Evolutionary conservation across 768 basidiomycete species (phyloP).

Genomic region (Tremella fuciformis): DNA sequence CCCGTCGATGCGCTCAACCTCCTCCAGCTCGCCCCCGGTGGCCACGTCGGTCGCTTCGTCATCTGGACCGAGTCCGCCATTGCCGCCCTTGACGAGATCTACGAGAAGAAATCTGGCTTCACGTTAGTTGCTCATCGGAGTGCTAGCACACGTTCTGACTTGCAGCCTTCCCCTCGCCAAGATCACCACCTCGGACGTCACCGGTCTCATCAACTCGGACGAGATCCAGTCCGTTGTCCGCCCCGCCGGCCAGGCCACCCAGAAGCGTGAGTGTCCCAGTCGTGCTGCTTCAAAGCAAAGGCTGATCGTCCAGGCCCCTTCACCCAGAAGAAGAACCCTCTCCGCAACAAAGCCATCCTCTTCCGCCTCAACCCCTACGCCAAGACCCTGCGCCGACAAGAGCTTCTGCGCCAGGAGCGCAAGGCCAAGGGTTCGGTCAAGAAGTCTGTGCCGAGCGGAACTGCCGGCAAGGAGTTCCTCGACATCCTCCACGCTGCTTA

Average conservation of each 20-base stretch:
- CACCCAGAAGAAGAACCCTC: constrained; percentile 99
- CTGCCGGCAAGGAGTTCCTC: constrained; percentile 76
- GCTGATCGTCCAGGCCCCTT: constrained; percentile 59
- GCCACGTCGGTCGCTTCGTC: constrained; percentile 96
- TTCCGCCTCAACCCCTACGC: constrained; percentile 99
- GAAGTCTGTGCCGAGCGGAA: constrained; percentile 64
- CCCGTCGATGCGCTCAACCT: constrained; percentile 92
- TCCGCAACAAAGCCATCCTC: constrained; percentile 86
- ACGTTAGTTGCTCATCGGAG: constrained; percentile 20
- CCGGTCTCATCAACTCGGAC: constrained; percentile 94
- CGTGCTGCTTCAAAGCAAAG: background rate
- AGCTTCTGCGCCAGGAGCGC: constrained; percentile 57
- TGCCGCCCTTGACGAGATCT: constrained; percentile 85
- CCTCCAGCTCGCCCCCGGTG: constrained; percentile 98
- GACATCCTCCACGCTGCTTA: constrained; percentile 78
- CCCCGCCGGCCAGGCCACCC: constrained; percentile 74
- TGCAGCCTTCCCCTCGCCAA: constrained; percentile 86
- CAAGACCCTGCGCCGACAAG: constrained; percentile 84
- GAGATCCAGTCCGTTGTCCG: constrained; percentile 97
- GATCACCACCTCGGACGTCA: constrained; percentile 94
- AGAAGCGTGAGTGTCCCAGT: constrained; percentile 62
- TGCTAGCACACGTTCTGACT: constrained; percentile 1
- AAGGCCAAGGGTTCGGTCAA: constrained; percentile 54
- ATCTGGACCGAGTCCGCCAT: constrained; percentile 99
- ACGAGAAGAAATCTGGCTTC: constrained; percentile 65